A percentile compares a stretch with the other conserved stretches of the same genome.
Evolutionary conservation across 1,139 yeast genomes (phyloP).

Genomic region (Scheffersomyces titani): DNA sequence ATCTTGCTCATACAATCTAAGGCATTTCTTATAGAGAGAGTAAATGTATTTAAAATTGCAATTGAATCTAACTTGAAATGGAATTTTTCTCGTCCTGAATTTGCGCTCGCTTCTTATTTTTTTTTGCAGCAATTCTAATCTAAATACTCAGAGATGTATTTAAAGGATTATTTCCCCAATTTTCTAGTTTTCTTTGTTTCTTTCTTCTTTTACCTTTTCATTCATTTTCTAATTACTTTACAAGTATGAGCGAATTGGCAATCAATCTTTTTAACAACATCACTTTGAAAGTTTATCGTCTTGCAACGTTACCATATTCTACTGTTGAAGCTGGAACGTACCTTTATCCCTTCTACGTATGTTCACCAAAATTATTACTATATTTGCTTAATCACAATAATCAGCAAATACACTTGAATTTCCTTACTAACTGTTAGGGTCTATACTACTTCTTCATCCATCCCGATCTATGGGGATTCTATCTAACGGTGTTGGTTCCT

Average conservation of each 20-base stretch:
- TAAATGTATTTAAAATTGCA: no score
- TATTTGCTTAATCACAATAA: background rate
- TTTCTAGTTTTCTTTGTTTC: background rate
- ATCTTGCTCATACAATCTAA: no score
- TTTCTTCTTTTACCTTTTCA: background rate
- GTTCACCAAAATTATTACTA: conserved; percentile 7
- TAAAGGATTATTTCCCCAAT: background rate
- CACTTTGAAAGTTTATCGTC: background rate
- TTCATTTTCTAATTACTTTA: background rate
- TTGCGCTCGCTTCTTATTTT: background rate
- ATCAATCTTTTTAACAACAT: background rate
- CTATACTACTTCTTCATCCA: conserved; percentile 43
- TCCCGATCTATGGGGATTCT: conserved; percentile 54
- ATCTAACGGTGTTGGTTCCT: conserved; percentile 51
- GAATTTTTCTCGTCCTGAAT: background rate
- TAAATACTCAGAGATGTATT: background rate
- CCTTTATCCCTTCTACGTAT: conserved; percentile 28
- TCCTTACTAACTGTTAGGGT: conserved; percentile 30
- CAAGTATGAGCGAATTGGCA: background rate
- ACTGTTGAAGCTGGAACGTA: conserved; percentile 23
- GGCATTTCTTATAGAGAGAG: no score
- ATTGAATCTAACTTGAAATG: background rate
- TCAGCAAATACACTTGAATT: conserved; percentile 8
- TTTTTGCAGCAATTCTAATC: background rate
- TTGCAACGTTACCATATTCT: conserved; percentile 12